A percentile compares a stretch with the other conserved stretches of the same genome.
phyloP scores from a whole-genome alignment of 257 asterid genomes.

The Solanum phureja region DNA sequence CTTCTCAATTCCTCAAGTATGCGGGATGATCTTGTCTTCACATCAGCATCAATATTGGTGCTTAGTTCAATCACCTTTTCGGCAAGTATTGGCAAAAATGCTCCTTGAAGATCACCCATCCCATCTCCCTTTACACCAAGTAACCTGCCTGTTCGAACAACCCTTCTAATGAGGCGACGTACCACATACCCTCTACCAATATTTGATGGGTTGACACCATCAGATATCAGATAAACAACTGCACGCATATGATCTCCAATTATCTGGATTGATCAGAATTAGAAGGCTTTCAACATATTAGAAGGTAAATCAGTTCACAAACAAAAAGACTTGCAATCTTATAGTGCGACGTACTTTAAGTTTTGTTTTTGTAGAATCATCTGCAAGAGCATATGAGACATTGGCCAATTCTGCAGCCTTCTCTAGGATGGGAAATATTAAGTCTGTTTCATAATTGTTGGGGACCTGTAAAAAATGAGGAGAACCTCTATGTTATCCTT shows the following conservation, averaged over 20 bases:
- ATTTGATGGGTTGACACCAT: conserved; percentile 90
- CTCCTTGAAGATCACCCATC: conserved; percentile 55
- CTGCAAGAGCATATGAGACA: conserved; percentile 50
- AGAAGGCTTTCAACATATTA: neutral
- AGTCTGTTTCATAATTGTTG: conserved; percentile 87
- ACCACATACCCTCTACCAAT: conserved; percentile 94
- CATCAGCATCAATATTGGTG: conserved; percentile 57
- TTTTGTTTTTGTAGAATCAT: conserved; percentile 52
- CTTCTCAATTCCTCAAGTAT: conserved; percentile 66
- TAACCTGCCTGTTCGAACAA: conserved; percentile 78
- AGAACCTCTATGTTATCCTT: neutral
- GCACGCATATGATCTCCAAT: conserved; percentile 98
- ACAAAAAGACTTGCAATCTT: conserved; percentile 1
- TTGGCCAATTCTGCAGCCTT: conserved; percentile 76
- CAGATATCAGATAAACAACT: conserved; percentile 82
- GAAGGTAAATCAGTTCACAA: neutral
- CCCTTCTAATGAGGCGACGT: conserved; percentile 88
- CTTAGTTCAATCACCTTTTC: conserved; percentile 64
- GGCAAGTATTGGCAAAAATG: conserved; percentile 75
- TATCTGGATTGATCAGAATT: conserved; percentile 36
- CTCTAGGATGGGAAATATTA: conserved; percentile 78
- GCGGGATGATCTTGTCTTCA: conserved; percentile 48
- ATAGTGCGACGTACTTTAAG: conserved; percentile 45
- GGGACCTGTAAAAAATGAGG: conserved; percentile 56
- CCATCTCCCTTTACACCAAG: conserved; percentile 81